Evolutionary conservation across 2,329 filamentous ascomycete species (phyloP), one percentile per base, ranked within the genome.

Genomic region (Trichophyton simii): DNA sequence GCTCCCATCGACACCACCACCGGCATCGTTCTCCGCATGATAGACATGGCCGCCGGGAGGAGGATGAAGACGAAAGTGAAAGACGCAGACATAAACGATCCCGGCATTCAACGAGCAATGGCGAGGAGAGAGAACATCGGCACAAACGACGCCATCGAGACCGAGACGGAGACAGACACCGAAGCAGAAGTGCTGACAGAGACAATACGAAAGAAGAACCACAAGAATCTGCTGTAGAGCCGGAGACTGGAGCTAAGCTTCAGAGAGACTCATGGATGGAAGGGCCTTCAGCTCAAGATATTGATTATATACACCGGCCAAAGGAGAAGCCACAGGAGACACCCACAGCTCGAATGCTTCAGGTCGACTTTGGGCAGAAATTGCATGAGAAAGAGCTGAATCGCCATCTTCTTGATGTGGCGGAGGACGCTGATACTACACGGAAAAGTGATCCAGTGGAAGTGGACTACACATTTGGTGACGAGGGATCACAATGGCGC

Each of bases 221-320:
- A 25, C 28, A 18, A 5, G 58, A 61, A 44, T 59, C 58, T 18
- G 8, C n/a, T 22, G 18, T 34, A 59, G 68, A 70, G 74, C 8
- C 73, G 76, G 66, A 82, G 75, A 68, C 79, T 75, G 67, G 76
- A 69, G 67, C 74, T 22, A 68, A 74, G 0, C 68, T 86, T 36
- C 81, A 85, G 66, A 84, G 95, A 65, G 94, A 97, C 72, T 83
- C 87, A 0, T 99, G 95, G 91, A 99, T 99, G 94, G 87, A 91
- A 63, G 87, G 87, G 0, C 91, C 92, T 0, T 89, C 88, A 0
- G 84, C 87, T 0, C 76, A 95, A 41, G 87, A 91, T 60, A 79
- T 97, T 62, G 91, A 97, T 70, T 96, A 95, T 71, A 70, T 78
- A 25, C 75, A 77, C 41, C 72, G 75, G 81, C 90, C 58, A 82